These are phyloP conservation scores for Gigaspora rosea DNA, from an alignment of 192 early-diverging fungal species.

Conservation along the genomic window DNA sequence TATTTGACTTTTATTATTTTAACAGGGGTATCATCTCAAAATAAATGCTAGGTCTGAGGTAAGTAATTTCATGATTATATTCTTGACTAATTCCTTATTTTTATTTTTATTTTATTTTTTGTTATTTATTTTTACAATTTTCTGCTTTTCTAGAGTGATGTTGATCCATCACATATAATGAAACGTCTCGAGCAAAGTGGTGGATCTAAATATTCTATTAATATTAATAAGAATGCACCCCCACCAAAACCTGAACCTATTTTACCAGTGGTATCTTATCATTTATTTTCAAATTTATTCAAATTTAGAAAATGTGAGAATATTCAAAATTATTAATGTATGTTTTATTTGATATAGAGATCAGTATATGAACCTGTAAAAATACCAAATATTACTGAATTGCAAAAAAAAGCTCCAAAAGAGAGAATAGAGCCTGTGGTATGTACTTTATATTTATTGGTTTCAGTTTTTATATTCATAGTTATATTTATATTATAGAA, in stretches of 20 bases:
- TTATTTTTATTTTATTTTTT: no score
- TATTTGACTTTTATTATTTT: neutral
- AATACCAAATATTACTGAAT: constrained; percentile 57
- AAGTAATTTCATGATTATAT: neutral
- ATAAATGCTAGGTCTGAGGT: constrained; percentile 80
- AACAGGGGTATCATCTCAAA: constrained; percentile 80
- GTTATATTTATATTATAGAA: no score
- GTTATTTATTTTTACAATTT: neutral
- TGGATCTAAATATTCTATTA: constrained; percentile 87
- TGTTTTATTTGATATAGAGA: constrained; percentile 31
- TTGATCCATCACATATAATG: constrained; percentile 82
- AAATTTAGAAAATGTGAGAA: neutral
- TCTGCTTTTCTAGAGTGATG: constrained; percentile 57
- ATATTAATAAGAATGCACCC: constrained; percentile 53
- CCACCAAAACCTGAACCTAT: constrained; percentile 38
- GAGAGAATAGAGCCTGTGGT: constrained; percentile 43
- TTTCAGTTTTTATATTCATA: neutral
- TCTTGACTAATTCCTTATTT: neutral
- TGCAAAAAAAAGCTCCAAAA: constrained; percentile 51
- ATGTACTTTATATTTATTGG: neutral
- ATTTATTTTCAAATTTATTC: neutral
- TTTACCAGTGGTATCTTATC: constrained; percentile 47
- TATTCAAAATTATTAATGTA: neutral
- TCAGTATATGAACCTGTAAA: constrained; percentile 63
- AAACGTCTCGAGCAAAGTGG: constrained; percentile 79